These are phyloP conservation scores for Heterococcus sp. DNA, from an alignment of 108 stramenopile species.

Conservation along the genomic window DNA sequence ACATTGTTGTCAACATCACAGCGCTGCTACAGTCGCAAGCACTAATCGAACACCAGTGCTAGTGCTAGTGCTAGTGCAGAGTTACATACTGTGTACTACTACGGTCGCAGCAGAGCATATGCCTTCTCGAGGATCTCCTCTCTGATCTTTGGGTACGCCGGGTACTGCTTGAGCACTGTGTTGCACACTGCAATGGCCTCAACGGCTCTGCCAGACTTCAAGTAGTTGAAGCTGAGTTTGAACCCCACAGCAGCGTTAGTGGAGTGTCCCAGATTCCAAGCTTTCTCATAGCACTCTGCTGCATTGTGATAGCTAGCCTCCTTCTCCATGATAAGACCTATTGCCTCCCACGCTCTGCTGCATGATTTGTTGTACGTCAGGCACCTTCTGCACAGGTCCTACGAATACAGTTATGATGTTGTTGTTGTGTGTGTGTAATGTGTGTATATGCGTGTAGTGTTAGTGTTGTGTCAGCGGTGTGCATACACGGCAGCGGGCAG, in stretches of 20 bases:
- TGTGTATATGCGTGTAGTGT: background rate
- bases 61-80: too few relatives aligned
- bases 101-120: constrained; percentile 49
- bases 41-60: too few relatives aligned
- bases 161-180: constrained; percentile 63
- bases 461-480: background rate
- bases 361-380: constrained; percentile 62
- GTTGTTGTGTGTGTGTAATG: background rate
- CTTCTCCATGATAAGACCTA: constrained; percentile 67
- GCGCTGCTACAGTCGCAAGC: too few relatives aligned
- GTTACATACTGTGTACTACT: too few relatives aligned
- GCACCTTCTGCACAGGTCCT: constrained; percentile 59
- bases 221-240: constrained; percentile 66
- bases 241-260: constrained; percentile 63
- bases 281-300: constrained; percentile 64
- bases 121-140: constrained; percentile 61
- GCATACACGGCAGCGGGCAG: background rate
- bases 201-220: constrained; percentile 59
- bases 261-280: constrained; percentile 62
- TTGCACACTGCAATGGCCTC: constrained; percentile 66
- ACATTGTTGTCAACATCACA: too few relatives aligned
- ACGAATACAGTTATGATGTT: background rate
- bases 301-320: constrained; percentile 63
- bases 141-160: constrained; percentile 63
- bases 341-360: constrained; percentile 60